Conservation (phyloP, 345 rosid genomes). For the Eucalyptus brandiana region DNA sequence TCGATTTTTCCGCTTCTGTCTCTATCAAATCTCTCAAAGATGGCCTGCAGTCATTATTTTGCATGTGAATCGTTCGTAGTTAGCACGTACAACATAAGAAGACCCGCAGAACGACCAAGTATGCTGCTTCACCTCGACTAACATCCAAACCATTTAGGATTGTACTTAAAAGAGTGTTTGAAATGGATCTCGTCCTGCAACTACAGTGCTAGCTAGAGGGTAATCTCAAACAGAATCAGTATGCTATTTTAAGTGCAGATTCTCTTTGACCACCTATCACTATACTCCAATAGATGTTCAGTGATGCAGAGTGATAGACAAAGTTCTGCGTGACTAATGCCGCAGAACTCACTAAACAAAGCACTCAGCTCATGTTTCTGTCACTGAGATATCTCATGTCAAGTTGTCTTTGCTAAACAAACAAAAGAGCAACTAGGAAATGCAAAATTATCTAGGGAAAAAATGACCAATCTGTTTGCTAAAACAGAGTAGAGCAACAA, state of each 20-base stretch:
- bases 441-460: background rate
- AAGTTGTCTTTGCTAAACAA: too few species aligned
- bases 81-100: background rate
- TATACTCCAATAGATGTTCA: background rate
- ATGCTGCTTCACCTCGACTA: background rate
- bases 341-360: background rate
- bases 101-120: background rate
- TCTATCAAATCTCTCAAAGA: conserved; percentile 53
- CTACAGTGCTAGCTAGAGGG: background rate
- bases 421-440: background rate
- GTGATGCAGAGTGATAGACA: background rate
- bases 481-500: background rate
- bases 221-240: background rate
- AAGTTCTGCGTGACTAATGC: background rate
- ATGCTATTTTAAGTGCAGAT: background rate
- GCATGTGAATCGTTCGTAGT: background rate
- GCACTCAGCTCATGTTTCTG: background rate
- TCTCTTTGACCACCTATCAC: background rate
- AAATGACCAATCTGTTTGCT: background rate
- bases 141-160: background rate
- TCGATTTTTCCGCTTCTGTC: conserved; percentile 60
- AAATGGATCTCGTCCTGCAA: background rate
- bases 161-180: background rate
- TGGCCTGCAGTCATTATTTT: conserved; percentile 17
- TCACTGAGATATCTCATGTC: background rate